Conservation (phyloP, 495 filamentous ascomycete genomes). For the Margaritispora aquatica region DNA sequence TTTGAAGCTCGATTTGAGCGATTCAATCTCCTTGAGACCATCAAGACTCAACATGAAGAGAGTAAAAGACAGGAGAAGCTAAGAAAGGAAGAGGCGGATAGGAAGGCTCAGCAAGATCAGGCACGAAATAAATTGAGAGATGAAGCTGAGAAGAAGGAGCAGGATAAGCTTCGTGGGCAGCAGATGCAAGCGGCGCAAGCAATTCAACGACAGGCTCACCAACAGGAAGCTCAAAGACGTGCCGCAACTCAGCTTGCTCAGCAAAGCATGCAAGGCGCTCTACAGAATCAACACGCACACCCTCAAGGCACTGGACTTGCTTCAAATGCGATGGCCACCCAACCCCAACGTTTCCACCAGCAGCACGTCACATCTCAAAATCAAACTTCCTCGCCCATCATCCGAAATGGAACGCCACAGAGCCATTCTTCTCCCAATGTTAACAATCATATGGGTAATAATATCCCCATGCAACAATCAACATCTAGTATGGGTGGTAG, state of each 20-base stretch:
- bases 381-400: constrained; percentile 70
- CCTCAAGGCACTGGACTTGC: constrained; percentile 35
- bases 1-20: constrained; percentile 86
- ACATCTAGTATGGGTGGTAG: constrained; percentile 73
- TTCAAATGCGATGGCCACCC: constrained; percentile 39
- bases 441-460: constrained; percentile 49
- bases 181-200: constrained; percentile 3
- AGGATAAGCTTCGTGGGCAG: constrained; percentile 28
- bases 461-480: constrained; percentile 73
- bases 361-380: constrained; percentile 61
- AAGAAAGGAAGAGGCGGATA: constrained; percentile 59
- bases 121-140: constrained; percentile 35
- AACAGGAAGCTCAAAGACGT: constrained; percentile 28
- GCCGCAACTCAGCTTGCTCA: constrained; percentile 16
- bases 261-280: constrained; percentile 13
- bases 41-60: constrained; percentile 72
- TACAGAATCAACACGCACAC: constrained; percentile 32
- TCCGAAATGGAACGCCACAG: constrained; percentile 75
- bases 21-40: constrained; percentile 84
- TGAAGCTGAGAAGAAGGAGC: constrained; percentile 28
- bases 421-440: constrained; percentile 72
- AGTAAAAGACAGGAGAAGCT: constrained; percentile 55
- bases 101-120: constrained; percentile 47
- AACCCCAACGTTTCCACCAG: constrained; percentile 49
- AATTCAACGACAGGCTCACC: constrained; percentile 24